Base-by-base conservation (phyloP, 2,329 filamentous ascomycete species). In the Ophiocordyceps camponoti-rufipedis region DNA sequence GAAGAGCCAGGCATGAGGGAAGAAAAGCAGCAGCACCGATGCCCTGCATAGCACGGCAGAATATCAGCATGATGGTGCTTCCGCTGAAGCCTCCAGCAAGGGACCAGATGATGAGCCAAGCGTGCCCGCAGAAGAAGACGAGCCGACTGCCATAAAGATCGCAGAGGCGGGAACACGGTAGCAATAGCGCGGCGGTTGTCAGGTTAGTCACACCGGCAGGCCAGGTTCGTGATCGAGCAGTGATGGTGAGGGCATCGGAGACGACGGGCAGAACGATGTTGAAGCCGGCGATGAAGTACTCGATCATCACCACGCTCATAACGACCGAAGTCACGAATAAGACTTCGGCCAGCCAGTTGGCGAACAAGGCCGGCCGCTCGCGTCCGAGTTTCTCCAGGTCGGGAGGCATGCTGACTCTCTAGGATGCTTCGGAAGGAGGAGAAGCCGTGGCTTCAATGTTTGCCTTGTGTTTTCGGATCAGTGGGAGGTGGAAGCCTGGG, bases 201-300 rank as follows among this genome's bases (percentile, higher is more conserved):
- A 80, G 55, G 12, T 82, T 80, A 39, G 78, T 73, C 41, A 78
- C 70, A 53, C 64, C 78, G 58, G 64, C 77, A 52, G 63, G 82
- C 83, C 75, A 86, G 60, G 66, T 85, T 59, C 56, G 72, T 52
- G 55, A 76, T 40, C 56, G 69, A 55, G 60, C 68, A 0, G 82
- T 74, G 39, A 91, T 86, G 35, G 75, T 46, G 4, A 91, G 68
- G 1, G 75, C 69, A 11, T 60, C 56, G 11, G 75, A 66, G 3
- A 91, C 58, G 0, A 74, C 75, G 1, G 85, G 84, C 0, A 88
- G 61, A 28, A 89, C 73, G 51, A 83, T 80, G 48, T 72, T 74
- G 58, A 88, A 91, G 31, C 85, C 85, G 42, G 79, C 82, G 44
- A 89, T 73, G 56, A 81, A 82, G 60, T 80, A 88, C 62, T 88